Base-by-base conservation (phyloP, 1,284 basidiomycete genomes). In the Malassezia globosa region DNA sequence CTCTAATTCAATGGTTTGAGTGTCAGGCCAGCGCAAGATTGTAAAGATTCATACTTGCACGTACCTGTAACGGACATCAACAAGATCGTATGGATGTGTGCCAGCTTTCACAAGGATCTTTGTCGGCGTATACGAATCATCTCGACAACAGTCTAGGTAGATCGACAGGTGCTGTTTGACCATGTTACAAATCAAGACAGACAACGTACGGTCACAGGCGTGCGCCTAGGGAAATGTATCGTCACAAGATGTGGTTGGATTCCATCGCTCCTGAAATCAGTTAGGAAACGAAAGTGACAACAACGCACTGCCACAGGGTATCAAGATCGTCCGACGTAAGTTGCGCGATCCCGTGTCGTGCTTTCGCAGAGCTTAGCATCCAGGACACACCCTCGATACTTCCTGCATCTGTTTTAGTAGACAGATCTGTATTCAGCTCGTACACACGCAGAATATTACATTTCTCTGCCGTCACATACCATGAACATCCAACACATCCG, bases 351-450 rank as follows among this genome's bases (percentile, higher is more conserved):
- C 92, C 90, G 66, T 92, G 94, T 1, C 90, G 90, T 58, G 90
- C 92, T 73, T 99, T 99, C 74, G 82, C 88, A 0, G 85, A 89
- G 16, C 89, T 95, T 7, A 97, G 88, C n/a, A 84, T 84, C 94
- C 94, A 99, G 57, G 83, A 83, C 19, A 85, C 90, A 24, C 66
- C 68, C 3, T 64, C 56, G 8, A 55, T 31, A 2, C 55, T 59
- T 8, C 68, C 66, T 0, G 68, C 59, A 46, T 71, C 68, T 8
- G 24, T 13, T 40, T 70, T 70, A n/a, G 53, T 63, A 4, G 49
- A 47, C 10, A 58, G 41, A 33, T 69, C 68, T 67, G 42, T n/a
- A 13, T 18, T 21, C n/a, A n/a, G n/a, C n/a, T n/a, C n/a, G n/a
- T n/a, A n/a, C n/a, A n/a, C n/a, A n/a, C n/a, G n/a, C n/a, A n/a